phyloP scores from a whole-genome alignment of 768 basidiomycete genomes.

The Melanogaster broomeanus region DNA sequence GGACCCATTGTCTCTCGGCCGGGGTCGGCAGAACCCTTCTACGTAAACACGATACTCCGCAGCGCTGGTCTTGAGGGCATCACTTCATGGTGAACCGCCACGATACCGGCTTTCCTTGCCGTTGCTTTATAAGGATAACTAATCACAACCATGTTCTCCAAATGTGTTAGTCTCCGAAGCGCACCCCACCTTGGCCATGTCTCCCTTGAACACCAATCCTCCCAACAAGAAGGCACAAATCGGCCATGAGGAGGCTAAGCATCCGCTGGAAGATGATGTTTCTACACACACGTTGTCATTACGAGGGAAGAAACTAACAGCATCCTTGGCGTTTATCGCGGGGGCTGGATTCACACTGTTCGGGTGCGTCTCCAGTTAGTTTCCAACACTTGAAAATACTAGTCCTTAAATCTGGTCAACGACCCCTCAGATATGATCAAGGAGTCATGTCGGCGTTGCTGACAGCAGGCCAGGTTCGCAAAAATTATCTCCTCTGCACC shows the following conservation, averaged over 20 bases:
- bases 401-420: neutral
- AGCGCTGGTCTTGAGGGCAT: neutral
- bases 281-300: conserved; percentile 13
- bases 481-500: neutral
- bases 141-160: neutral
- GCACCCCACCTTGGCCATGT: conserved; percentile 1
- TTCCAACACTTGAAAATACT: too few relatives aligned
- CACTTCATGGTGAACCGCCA: neutral
- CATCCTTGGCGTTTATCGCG: conserved; percentile 54
- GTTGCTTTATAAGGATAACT: neutral
- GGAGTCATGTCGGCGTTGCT: conserved; percentile 71
- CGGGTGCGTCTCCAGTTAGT: conserved; percentile 39
- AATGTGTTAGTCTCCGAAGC: neutral
- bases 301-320: conserved; percentile 44
- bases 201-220: neutral
- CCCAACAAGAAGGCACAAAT: conserved; percentile 11
- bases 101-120: neutral
- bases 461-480: conserved; percentile 49
- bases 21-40: neutral
- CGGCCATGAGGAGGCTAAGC: neutral
- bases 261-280: conserved; percentile 11
- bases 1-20: too few relatives aligned
- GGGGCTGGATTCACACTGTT: conserved; percentile 65
- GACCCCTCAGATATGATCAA: conserved; percentile 55
- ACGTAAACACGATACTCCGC: neutral